These are phyloP conservation scores for Neurospora cerealis DNA, from an alignment of 495 filamentous ascomycete species.

Conservation along the genomic window DNA sequence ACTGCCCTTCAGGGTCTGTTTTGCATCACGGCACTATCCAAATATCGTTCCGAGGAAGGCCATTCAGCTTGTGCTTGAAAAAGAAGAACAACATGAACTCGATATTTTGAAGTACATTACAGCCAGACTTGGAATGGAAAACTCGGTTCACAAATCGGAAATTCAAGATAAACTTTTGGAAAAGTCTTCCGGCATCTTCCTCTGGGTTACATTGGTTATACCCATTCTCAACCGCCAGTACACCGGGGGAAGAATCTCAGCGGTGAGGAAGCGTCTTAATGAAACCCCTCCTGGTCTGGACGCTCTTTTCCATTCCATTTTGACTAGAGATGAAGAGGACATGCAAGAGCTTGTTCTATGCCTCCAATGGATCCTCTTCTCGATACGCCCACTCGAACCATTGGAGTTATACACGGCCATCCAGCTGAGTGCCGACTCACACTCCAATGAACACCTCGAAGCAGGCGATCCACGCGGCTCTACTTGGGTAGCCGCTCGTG, in stretches of 20 bases:
- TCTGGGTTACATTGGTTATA: constrained; percentile 34
- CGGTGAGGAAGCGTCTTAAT: constrained; percentile 8
- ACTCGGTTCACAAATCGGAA: constrained; percentile 14
- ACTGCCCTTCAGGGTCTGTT: constrained; percentile 19
- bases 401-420: constrained; percentile 28
- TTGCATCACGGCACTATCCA: constrained; percentile 42
- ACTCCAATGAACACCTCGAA: neutral
- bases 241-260: constrained; percentile 11
- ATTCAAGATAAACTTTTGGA: constrained; percentile 16
- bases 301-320: constrained; percentile 22
- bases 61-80: constrained; percentile 9
- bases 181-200: constrained; percentile 31
- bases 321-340: constrained; percentile 20
- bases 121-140: neutral
- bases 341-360: constrained; percentile 17
- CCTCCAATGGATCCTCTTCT: constrained; percentile 26
- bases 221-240: constrained; percentile 30
- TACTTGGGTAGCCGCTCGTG: neutral
- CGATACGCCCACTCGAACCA: constrained; percentile 14
- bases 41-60: constrained; percentile 24
- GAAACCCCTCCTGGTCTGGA: constrained; percentile 18
- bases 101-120: constrained; percentile 9
- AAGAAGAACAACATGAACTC: neutral
- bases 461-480: neutral
- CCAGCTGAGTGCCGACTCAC: constrained; percentile 7